phyloP scores from a whole-genome alignment of 139 green algal genomes.

The Zygnema circumcarinatum region DNA sequence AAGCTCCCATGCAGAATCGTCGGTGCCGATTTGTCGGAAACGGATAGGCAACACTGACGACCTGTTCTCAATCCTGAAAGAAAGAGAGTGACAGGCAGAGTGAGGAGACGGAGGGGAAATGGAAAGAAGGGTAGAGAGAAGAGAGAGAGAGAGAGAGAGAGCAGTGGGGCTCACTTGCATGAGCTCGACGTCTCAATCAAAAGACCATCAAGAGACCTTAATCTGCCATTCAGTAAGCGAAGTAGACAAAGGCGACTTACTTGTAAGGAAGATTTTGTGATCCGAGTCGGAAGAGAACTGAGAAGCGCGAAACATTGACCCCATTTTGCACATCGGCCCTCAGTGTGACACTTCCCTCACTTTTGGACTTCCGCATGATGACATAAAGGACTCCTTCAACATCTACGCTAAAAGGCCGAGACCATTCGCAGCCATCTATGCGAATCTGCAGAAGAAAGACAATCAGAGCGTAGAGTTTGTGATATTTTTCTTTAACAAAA shows the following conservation, averaged over 20 bases:
- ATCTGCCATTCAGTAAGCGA: too few relatives aligned
- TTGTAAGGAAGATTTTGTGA: constrained; percentile 40
- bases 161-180: too few relatives aligned
- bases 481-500: too few relatives aligned
- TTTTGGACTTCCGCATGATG: neutral
- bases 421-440: constrained; percentile 54
- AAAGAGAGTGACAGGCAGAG: neutral
- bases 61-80: constrained; percentile 55
- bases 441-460: constrained; percentile 49
- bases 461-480: too few relatives aligned
- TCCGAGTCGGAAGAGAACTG: constrained; percentile 26
- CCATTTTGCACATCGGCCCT: constrained; percentile 46
- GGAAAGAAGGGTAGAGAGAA: too few relatives aligned
- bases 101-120: too few relatives aligned
- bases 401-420: constrained; percentile 38
- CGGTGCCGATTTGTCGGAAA: constrained; percentile 41
- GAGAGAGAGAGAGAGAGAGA: too few relatives aligned
- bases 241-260: too few relatives aligned
- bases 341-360: neutral
- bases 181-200: too few relatives aligned
- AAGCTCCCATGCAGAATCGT: constrained; percentile 26
- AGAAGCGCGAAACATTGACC: constrained; percentile 21
- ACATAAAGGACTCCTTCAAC: constrained; percentile 28
- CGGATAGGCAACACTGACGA: constrained; percentile 33
- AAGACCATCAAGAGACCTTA: too few relatives aligned